Evolutionary conservation across 441 rosid genomes (phyloP).

Genomic region (Pelargonium cotyledonis): DNA sequence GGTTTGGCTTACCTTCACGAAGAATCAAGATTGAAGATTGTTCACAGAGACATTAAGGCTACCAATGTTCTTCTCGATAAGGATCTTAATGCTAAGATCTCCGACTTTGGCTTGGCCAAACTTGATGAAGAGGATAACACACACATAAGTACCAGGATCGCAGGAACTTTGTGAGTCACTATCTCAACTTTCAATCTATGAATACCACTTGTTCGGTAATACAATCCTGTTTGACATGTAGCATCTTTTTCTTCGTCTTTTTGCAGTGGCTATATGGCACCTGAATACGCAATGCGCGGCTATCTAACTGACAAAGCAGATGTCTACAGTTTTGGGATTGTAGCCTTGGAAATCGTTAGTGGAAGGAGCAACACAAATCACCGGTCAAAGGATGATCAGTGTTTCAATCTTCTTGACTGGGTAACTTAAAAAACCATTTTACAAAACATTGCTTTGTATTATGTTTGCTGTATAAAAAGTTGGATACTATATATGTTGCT

Average conservation of each 20-base stretch:
- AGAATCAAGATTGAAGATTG: slow-evolving; percentile 47
- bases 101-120: slow-evolving; percentile 77
- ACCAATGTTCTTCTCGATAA: slow-evolving; percentile 40
- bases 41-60: slow-evolving; percentile 46
- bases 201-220: background rate
- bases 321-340: slow-evolving; percentile 43
- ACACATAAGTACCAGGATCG: slow-evolving; percentile 47
- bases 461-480: too few relatives aligned
- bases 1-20: slow-evolving; percentile 50
- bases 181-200: background rate
- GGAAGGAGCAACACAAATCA: slow-evolving; percentile 32
- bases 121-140: slow-evolving; percentile 61
- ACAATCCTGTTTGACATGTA: background rate
- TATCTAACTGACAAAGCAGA: slow-evolving; percentile 46
- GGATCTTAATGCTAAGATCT: slow-evolving; percentile 35
- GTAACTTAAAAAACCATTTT: slow-evolving; percentile 21
- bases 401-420: slow-evolving; percentile 40
- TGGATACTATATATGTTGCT: too few relatives aligned
- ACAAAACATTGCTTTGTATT: background rate
- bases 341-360: slow-evolving; percentile 39
- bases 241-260: background rate
- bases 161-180: slow-evolving; percentile 40
- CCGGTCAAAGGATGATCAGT: slow-evolving; percentile 24
- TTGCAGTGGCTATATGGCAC: slow-evolving; percentile 52
- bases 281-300: slow-evolving; percentile 46